phyloP scores from a whole-genome alignment of 495 filamentous ascomycete genomes.

The Schizothecium vesticola region DNA sequence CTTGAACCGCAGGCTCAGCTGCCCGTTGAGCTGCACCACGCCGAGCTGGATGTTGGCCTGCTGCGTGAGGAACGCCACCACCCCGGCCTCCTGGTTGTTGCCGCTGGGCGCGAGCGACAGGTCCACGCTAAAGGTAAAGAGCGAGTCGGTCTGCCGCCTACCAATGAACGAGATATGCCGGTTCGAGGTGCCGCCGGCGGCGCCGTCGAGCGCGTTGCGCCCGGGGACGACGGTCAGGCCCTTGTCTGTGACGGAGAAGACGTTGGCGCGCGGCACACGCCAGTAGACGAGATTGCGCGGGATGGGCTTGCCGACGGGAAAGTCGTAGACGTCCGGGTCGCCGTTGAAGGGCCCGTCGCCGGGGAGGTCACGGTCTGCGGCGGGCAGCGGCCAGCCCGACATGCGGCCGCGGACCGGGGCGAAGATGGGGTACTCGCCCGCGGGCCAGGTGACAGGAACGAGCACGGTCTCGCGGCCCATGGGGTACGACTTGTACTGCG shows the following conservation, averaged over 20 bases:
- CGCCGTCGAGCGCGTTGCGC: conserved; percentile 34
- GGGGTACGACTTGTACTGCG: conserved; percentile 37
- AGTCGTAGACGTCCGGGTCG: conserved; percentile 38
- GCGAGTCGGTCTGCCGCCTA: conserved; percentile 39
- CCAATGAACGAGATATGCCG: conserved; percentile 38
- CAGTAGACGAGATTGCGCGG: conserved; percentile 41
- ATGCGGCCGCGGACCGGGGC: conserved; percentile 39
- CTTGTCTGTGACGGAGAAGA: conserved; percentile 31
- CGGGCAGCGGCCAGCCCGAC: conserved; percentile 37
- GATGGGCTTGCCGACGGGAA: conserved; percentile 28
- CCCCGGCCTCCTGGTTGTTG: conserved; percentile 34
- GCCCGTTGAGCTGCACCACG: conserved; percentile 27
- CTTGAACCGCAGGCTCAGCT: conserved; percentile 22
- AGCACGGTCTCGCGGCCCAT: conserved; percentile 56
- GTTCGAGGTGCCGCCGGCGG: conserved; percentile 17
- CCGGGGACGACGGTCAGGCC: conserved; percentile 35
- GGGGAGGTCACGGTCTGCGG: conserved; percentile 21
- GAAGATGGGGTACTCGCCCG: conserved; percentile 38
- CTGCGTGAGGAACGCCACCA: conserved; percentile 44
- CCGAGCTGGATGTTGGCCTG: conserved; percentile 42
- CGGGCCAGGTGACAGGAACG: conserved; percentile 44
- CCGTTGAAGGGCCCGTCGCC: conserved; percentile 35
- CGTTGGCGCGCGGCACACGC: conserved; percentile 34
- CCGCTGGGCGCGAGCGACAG: conserved; percentile 32
- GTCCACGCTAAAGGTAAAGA: conserved; percentile 41